phyloP scores from a whole-genome alignment of 768 basidiomycete genomes.

The Phylloporus sp. region DNA sequence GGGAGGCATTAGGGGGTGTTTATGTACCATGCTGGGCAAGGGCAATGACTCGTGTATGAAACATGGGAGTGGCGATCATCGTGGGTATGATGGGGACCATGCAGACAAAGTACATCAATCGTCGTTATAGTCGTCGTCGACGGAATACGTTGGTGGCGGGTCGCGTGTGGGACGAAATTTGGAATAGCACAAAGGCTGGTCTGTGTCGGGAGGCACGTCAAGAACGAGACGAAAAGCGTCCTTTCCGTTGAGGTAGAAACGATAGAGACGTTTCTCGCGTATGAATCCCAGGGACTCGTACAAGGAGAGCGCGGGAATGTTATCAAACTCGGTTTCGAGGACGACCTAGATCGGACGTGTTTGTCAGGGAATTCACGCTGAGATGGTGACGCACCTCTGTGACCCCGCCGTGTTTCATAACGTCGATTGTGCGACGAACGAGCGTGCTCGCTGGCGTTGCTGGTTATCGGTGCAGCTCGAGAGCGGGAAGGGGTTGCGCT shows the following conservation, averaged over 20 bases:
- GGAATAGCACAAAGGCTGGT: conserved; percentile 11
- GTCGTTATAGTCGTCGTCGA: conserved; percentile 28
- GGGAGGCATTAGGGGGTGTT: conserved; percentile 4
- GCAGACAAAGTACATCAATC: neutral
- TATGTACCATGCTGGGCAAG: conserved; percentile 9
- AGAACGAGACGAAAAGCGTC: conserved; percentile 88
- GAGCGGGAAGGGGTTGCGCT: conserved; percentile 31
- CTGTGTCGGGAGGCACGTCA: conserved; percentile 42
- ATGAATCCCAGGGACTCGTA: conserved; percentile 95
- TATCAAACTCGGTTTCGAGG: conserved; percentile 96
- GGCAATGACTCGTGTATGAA: conserved; percentile 8
- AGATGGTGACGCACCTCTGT: conserved; percentile 65
- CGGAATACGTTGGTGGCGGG: conserved; percentile 18
- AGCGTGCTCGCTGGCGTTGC: conserved; percentile 70
- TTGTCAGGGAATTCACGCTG: neutral
- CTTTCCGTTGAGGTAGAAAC: conserved; percentile 97
- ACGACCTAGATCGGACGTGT: conserved; percentile 61
- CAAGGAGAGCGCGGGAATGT: conserved; percentile 78
- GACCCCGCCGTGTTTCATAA: conserved; percentile 79
- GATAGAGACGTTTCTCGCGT: conserved; percentile 87
- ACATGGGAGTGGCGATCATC: neutral
- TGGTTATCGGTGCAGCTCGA: neutral
- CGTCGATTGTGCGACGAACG: conserved; percentile 75
- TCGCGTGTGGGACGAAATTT: conserved; percentile 14
- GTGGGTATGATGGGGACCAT: conserved; percentile 14